Percentiles rank a stretch among this genome's conserved stretches.
Evolutionary conservation across 371 early-diverging fungal species (phyloP).

Genomic region (Cokeromyces recurvatus): DNA sequence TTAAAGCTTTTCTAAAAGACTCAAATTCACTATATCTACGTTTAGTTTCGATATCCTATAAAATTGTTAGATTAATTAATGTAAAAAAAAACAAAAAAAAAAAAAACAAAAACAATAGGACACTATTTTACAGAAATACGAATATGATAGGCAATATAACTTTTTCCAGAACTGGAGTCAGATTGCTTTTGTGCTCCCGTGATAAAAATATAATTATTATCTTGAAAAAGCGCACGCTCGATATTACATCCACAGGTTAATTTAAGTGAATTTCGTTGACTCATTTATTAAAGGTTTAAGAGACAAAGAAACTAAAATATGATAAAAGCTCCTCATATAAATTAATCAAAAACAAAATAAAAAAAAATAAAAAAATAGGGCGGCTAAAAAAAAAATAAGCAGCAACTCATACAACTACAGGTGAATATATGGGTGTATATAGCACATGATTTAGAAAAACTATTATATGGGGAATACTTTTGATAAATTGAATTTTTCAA

Average conservation of each 20-base stretch:
- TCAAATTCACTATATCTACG: slow-evolving; percentile 92
- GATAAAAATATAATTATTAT: slow-evolving; percentile 29
- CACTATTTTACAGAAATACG: slow-evolving; percentile 44
- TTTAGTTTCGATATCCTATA: slow-evolving; percentile 7
- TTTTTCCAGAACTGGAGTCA: slow-evolving; percentile 30
- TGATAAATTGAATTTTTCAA: no score
- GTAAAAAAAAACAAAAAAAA: not conserved
- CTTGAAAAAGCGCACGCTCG: slow-evolving; percentile 27
- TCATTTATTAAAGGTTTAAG: slow-evolving; percentile 7
- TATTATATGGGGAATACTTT: no score
- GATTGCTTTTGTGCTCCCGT: slow-evolving; percentile 41
- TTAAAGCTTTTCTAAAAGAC: slow-evolving; percentile 74
- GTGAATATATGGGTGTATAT: no score
- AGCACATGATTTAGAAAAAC: no score
- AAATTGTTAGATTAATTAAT: not conserved
- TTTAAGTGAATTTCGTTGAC: slow-evolving; percentile 16
- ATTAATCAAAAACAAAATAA: no score
- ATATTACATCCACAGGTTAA: slow-evolving; percentile 28
- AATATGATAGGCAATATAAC: slow-evolving; percentile 55
- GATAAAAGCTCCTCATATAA: not conserved
- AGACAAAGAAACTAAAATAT: not conserved
- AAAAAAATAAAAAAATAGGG: no score
- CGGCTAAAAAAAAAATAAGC: no score
- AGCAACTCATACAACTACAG: no score
- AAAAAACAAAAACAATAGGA: not conserved